Percentiles rank a stretch among this genome's conserved stretches.
Conservation (phyloP, 2,329 filamentous ascomycete species). For the Botrytis deweyae region DNA sequence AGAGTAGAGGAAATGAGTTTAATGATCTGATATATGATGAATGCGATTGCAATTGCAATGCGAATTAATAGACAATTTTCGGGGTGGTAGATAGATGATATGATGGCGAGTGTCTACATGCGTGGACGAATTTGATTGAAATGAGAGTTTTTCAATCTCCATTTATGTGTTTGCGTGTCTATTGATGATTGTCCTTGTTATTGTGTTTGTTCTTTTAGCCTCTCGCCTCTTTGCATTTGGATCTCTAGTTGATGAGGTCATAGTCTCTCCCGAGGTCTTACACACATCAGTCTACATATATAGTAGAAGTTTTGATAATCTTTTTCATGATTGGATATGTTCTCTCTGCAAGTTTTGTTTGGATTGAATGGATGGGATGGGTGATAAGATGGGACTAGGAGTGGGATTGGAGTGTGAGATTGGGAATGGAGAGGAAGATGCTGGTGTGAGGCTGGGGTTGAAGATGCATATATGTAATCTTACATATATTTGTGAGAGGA, state of each 20-base stretch:
- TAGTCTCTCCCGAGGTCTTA: background rate
- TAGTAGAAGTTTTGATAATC: background rate
- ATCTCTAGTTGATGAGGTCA: background rate
- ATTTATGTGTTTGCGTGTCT: background rate
- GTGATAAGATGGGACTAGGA: background rate
- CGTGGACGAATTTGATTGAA: background rate
- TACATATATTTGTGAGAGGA: background rate
- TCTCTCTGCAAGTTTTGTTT: too few species aligned
- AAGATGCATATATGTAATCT: background rate
- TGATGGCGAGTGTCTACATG: background rate
- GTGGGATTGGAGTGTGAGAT: background rate
- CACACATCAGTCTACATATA: too few species aligned
- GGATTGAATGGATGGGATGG: background rate
- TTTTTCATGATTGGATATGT: background rate
- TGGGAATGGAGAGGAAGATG: background rate
- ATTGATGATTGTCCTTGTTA: background rate
- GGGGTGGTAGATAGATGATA: background rate
- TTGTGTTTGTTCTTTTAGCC: too few species aligned
- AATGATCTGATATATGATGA: conserved; percentile 8
- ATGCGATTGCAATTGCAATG: conserved; percentile 2
- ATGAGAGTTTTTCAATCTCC: background rate
- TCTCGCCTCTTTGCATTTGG: background rate
- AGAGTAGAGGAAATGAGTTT: conserved; percentile 11
- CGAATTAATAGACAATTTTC: conserved; percentile 7
- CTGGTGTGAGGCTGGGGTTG: background rate